phyloP scores from a whole-genome alignment of 768 basidiomycete genomes.

The Podaxis sp. region DNA sequence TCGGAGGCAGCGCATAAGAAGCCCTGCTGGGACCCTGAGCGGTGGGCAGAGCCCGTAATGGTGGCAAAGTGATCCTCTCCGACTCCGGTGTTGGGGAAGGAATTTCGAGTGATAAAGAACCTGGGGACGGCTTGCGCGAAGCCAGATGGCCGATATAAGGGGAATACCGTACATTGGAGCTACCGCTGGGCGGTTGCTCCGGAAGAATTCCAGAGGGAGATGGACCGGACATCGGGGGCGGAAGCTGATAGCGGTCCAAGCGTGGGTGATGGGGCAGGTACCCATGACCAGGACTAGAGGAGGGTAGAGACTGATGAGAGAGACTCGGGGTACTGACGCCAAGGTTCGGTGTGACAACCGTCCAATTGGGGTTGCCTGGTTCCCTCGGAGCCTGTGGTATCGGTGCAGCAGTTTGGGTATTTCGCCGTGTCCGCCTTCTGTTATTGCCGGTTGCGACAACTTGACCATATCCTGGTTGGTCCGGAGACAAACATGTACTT shows the following conservation, averaged over 20 bases:
- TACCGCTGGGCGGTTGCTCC: background rate
- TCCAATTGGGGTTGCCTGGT: slow-evolving; percentile 40
- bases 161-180: slow-evolving; percentile 23
- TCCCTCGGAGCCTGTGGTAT: slow-evolving; percentile 30
- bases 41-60: slow-evolving; percentile 34
- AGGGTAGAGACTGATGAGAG: slow-evolving; percentile 19
- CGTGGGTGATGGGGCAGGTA: slow-evolving; percentile 11
- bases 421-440: slow-evolving; percentile 62
- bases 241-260: slow-evolving; percentile 15
- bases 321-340: slow-evolving; percentile 21
- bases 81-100: slow-evolving; percentile 28
- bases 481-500: slow-evolving; percentile 78
- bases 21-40: slow-evolving; percentile 29
- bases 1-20: slow-evolving; percentile 62
- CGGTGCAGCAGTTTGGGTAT: slow-evolving; percentile 35
- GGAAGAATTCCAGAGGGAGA: background rate
- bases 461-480: slow-evolving; percentile 86
- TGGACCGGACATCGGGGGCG: slow-evolving; percentile 2
- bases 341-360: slow-evolving; percentile 42
- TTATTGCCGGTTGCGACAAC: slow-evolving; percentile 62
- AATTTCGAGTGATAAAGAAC: slow-evolving; percentile 33
- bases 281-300: slow-evolving; percentile 11
- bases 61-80: slow-evolving; percentile 41
- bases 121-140: slow-evolving; percentile 23
- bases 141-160: slow-evolving; percentile 24